Evolutionary conservation across 2,329 filamentous ascomycete genomes (phyloP), one percentile per base, ranked within the genome.

Genomic region (Monosporascus sp.): DNA sequence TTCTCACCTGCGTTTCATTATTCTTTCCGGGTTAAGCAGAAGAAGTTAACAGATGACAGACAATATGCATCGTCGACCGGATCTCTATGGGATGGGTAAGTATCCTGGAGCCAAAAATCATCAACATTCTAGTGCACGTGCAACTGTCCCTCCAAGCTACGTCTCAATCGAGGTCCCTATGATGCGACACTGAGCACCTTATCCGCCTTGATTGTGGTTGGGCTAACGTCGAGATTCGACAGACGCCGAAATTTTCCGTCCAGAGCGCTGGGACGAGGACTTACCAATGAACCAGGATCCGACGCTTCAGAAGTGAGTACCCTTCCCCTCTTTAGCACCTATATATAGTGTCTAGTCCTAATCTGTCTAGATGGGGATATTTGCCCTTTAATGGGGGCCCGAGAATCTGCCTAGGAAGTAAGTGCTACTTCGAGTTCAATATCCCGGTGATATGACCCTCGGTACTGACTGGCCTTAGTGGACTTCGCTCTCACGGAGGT

Each of bases 181-280:
- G 24, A 24, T 24, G 24, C 24, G 24, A 24, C 24, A 24, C 24
- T 24, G 24, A 24, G 24, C 24, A 24, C 24, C 6, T 24, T 24
- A 24, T 7, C 24, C 24, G 24, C 24, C 24, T 1, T 24, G 6
- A 24, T 24, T 4, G 24, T 24, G 24, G 24, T 38, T 38, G 17
- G 5, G 20, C 41, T 44, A 15, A 44, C 20, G 3, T 15, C 24
- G 8, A 24, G 22, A 9, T 17, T 22, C 18, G 8, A 2, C 8
- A 44, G 41, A 79, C 48, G 70, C 72, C 1, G 64, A 71, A 5
- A 56, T 67, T 6, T 79, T 77, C 60, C 70, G 73, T 2, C 75
- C 76, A 0, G 75, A 78, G 60, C 63, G 76, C 28, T 79, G 76
- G 75, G 59, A 60, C 11, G 60, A 61, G 38, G 58, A 60, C 37